Conservation (phyloP, 75 land plant genomes). For the Larix kaempferi region DNA sequence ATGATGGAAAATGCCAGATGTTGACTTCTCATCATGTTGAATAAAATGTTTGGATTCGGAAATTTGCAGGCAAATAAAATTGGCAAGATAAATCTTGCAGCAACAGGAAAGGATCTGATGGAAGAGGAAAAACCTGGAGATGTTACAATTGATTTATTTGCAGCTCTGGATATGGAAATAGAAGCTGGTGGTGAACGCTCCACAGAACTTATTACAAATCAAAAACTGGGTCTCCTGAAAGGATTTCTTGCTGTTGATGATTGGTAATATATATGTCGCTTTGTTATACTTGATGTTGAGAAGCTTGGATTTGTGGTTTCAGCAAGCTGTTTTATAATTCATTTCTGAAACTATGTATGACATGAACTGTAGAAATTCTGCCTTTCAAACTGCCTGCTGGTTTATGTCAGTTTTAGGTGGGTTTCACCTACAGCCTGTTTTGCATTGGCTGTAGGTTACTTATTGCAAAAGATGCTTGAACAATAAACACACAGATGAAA, state of each 20-base stretch:
- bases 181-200: conserved; percentile 75
- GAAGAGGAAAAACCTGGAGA: conserved; percentile 99
- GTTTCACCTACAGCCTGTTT: no score
- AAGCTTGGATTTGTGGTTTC: no score
- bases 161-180: conserved; percentile 88
- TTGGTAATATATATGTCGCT: conserved; percentile 44
- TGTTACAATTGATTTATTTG: conserved; percentile 85
- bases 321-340: no score
- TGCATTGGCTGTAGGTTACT: no score
- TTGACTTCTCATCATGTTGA: not conserved
- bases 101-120: conserved; percentile 99
- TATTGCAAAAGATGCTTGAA: no score
- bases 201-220: conserved; percentile 75
- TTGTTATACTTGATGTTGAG: no score
- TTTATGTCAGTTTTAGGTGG: no score
- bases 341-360: no score
- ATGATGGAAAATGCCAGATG: not conserved
- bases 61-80: conserved; percentile 86
- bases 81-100: conserved; percentile 99
- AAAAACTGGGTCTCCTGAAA: conserved; percentile 79
- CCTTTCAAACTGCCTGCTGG: no score
- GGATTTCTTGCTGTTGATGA: conserved; percentile 96
- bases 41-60: not conserved
- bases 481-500: no score
- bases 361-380: no score